These are phyloP conservation scores for Psilocybe cubensis DNA, from an alignment of 768 basidiomycete genomes.

Conservation along the genomic window DNA sequence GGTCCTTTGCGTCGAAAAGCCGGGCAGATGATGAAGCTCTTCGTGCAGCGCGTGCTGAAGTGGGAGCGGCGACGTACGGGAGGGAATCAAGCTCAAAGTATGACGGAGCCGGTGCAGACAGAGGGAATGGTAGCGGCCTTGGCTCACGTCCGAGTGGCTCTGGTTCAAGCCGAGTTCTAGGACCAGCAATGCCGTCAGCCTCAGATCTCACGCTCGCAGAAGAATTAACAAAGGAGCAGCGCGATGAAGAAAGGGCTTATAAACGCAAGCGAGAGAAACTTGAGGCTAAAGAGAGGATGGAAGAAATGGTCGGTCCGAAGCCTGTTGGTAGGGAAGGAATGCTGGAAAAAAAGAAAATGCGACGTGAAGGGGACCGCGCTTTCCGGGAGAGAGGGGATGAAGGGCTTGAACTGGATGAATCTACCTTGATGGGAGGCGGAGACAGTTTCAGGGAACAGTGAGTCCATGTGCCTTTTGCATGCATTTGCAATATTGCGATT, in stretches of 20 bases:
- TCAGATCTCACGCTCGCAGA: slow-evolving; percentile 72
- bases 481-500: slow-evolving; percentile 7
- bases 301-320: slow-evolving; percentile 82
- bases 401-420: slow-evolving; percentile 78
- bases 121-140: not conserved
- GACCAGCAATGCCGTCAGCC: slow-evolving; percentile 70
- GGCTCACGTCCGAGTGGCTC: slow-evolving; percentile 21
- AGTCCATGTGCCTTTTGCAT: slow-evolving; percentile 25
- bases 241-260: slow-evolving; percentile 52
- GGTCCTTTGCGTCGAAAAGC: slow-evolving; percentile 81
- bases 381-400: slow-evolving; percentile 82
- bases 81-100: slow-evolving; percentile 22
- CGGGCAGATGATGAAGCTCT: slow-evolving; percentile 62
- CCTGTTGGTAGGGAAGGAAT: slow-evolving; percentile 82
- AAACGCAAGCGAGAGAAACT: slow-evolving; percentile 71
- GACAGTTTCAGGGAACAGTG: slow-evolving; percentile 84
- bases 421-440: slow-evolving; percentile 79
- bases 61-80: slow-evolving; percentile 52
- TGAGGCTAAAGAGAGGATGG: slow-evolving; percentile 69
- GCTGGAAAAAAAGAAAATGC: slow-evolving; percentile 84
- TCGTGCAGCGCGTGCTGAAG: slow-evolving; percentile 60
- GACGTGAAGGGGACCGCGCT: slow-evolving; percentile 68
- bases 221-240: slow-evolving; percentile 60
- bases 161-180: slow-evolving; percentile 58
- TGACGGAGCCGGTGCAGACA: slow-evolving; percentile 26